Conservation (phyloP, 148 eudicot species). For the Heliamphora exappendiculata region DNA sequence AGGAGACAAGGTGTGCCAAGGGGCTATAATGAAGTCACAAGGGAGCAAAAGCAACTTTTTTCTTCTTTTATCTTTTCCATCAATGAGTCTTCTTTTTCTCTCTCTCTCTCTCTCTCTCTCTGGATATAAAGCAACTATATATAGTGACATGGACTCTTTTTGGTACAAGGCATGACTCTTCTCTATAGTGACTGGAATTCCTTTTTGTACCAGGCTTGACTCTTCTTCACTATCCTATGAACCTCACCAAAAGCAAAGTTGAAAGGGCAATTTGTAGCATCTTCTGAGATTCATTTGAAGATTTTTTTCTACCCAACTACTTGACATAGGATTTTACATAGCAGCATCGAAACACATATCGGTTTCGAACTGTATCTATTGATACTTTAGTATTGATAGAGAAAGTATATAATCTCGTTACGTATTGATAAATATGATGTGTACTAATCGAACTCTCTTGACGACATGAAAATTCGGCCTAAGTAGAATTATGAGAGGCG, state of each 20-base stretch:
- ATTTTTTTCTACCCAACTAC: background rate
- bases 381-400: no score
- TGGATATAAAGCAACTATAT: constrained; percentile 15
- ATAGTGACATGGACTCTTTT: background rate
- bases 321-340: no score
- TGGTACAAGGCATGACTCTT: background rate
- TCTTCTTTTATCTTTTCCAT: constrained; percentile 5
- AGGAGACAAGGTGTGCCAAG: constrained; percentile 45
- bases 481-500: no score
- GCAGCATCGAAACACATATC: no score
- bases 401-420: no score
- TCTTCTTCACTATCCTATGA: background rate
- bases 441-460: no score
- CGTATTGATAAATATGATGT: no score
- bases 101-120: background rate
- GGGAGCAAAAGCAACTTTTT: constrained; percentile 33
- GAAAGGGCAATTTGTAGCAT: background rate
- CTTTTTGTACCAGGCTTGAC: no score
- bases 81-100: constrained; percentile 1
- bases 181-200: background rate
- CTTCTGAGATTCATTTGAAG: background rate
- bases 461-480: no score
- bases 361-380: no score
- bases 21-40: constrained; percentile 42
- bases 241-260: background rate